Evolutionary conservation across 2,329 filamentous ascomycete genomes (phyloP).

Genomic region (Cytospora paraplurivora): DNA sequence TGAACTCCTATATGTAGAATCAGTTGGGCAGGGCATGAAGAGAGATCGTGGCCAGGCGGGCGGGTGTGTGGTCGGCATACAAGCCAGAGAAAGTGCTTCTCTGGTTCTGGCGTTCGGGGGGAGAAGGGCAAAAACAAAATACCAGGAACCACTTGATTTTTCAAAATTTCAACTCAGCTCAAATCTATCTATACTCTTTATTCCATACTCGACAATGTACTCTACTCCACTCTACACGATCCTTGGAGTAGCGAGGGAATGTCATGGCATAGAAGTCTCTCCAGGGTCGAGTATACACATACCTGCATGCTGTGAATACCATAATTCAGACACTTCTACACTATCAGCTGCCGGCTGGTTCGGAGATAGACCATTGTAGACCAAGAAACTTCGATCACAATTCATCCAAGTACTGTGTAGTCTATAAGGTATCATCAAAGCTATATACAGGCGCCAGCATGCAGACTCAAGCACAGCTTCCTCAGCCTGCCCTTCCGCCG

Average conservation of each 20-base stretch:
- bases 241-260: background rate
- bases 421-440: slow-evolving; percentile 33
- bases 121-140: background rate
- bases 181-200: background rate
- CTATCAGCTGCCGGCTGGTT: background rate
- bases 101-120: background rate
- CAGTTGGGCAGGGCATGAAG: background rate
- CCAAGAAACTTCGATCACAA: slow-evolving; percentile 8
- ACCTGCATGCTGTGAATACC: background rate
- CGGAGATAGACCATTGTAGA: background rate
- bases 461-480: slow-evolving; percentile 11
- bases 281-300: background rate
- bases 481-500: background rate
- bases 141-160: background rate
- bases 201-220: too few relatives aligned
- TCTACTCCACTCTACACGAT: background rate
- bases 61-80: background rate
- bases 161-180: background rate
- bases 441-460: slow-evolving; percentile 28
- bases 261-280: background rate
- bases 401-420: slow-evolving; percentile 28
- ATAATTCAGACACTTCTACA: background rate
- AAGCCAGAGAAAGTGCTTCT: background rate
- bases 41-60: background rate
- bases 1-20: background rate